Percentiles rank a stretch among this genome's conserved stretches.
These are phyloP conservation scores for Poa pratensis DNA, from an alignment of 176 grass and related monocot genomes.

Conservation along the genomic window DNA sequence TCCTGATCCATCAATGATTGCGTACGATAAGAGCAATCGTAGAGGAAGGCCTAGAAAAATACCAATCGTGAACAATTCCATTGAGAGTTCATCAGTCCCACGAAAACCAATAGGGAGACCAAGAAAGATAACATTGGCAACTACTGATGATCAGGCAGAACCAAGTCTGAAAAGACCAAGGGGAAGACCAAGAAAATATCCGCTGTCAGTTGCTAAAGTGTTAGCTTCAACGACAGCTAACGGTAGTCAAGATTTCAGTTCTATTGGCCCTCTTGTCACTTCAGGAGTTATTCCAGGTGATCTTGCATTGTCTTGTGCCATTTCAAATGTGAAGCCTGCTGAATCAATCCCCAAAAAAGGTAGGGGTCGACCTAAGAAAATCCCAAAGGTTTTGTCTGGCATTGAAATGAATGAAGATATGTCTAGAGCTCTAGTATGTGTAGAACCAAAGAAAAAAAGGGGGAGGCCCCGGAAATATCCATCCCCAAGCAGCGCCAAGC, in stretches of 20 bases:
- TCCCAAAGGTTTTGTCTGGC: slow-evolving; percentile 25
- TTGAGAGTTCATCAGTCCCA: slow-evolving; percentile 38
- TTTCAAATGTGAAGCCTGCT: slow-evolving; percentile 32
- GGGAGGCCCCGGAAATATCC: slow-evolving; percentile 48
- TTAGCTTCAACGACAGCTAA: slow-evolving; percentile 44
- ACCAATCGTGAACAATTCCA: slow-evolving; percentile 36
- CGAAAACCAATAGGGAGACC: slow-evolving; percentile 62
- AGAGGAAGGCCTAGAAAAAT: slow-evolving; percentile 84
- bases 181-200: slow-evolving; percentile 71
- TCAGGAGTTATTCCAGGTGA: slow-evolving; percentile 36
- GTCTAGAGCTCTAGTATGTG: slow-evolving; percentile 31
- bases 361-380: slow-evolving; percentile 59
- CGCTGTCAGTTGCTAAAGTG: slow-evolving; percentile 27
- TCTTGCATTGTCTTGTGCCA: slow-evolving; percentile 35
- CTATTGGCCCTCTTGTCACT: slow-evolving; percentile 35
- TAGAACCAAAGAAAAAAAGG: slow-evolving; percentile 43
- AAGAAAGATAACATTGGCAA: slow-evolving; percentile 47
- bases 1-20: slow-evolving; percentile 14
- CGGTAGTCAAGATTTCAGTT: slow-evolving; percentile 25
- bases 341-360: slow-evolving; percentile 47
- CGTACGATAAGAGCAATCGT: slow-evolving; percentile 18
- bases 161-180: slow-evolving; percentile 62
- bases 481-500: slow-evolving; percentile 28
- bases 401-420: slow-evolving; percentile 40
- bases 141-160: slow-evolving; percentile 42